phyloP scores from a whole-genome alignment of 345 rosid species.

The Hypericum androsaemum region DNA sequence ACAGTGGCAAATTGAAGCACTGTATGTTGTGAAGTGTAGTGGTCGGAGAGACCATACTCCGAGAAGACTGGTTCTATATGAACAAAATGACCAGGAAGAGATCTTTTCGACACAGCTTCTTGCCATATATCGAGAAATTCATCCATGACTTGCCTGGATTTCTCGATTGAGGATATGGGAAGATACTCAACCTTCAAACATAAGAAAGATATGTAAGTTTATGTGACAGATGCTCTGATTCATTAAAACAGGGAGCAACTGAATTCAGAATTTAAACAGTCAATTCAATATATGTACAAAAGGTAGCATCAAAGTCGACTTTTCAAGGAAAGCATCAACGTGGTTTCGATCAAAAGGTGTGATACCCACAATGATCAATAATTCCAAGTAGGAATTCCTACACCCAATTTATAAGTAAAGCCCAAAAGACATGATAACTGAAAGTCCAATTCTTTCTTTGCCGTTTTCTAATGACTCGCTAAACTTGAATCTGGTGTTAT shows the following conservation, averaged over 20 bases:
- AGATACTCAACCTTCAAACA: conserved; percentile 77
- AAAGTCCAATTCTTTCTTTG: too few species aligned
- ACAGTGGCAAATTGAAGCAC: conserved; percentile 69
- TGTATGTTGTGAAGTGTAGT: conserved; percentile 67
- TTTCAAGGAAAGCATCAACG: not conserved
- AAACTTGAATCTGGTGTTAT: too few species aligned
- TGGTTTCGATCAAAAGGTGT: not conserved
- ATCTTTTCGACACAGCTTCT: conserved; percentile 60
- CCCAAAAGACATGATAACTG: not conserved
- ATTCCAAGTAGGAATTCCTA: too few species aligned
- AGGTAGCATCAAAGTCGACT: too few species aligned
- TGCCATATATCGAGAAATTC: conserved; percentile 79
- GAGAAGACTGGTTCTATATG: conserved; percentile 53
- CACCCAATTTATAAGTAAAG: too few species aligned
- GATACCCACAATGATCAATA: too few species aligned
- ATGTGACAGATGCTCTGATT: not conserved
- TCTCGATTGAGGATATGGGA: conserved; percentile 72
- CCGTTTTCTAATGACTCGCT: too few species aligned
- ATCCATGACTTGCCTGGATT: conserved; percentile 57
- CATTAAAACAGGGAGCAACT: too few species aligned
- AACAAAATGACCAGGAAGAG: conserved; percentile 67
- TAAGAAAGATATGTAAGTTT: conserved; percentile 9
- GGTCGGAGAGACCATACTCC: conserved; percentile 66
- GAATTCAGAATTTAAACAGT: too few species aligned
- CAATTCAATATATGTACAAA: too few species aligned